phyloP scores from a whole-genome alignment of 2,329 filamentous ascomycete genomes.

The Talaromyces albobiverticillius region DNA sequence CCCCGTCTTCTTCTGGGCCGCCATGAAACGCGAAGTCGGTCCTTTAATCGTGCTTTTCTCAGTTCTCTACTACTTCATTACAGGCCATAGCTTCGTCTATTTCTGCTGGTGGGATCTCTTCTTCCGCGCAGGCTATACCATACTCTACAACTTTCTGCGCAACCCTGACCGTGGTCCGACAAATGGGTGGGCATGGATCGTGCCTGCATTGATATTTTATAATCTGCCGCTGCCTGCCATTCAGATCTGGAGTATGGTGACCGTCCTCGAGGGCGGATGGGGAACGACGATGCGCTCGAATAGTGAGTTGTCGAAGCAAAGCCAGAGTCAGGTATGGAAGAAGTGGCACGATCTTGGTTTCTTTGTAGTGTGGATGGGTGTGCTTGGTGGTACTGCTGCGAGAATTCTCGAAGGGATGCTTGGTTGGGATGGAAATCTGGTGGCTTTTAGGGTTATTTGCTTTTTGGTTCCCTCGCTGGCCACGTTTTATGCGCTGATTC shows the following conservation, averaged over 20 bases:
- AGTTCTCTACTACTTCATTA: slow-evolving; percentile 30
- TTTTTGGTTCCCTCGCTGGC: slow-evolving; percentile 14
- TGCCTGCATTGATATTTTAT: slow-evolving; percentile 31
- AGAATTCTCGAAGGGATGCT: slow-evolving; percentile 17
- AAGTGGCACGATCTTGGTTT: slow-evolving; percentile 27
- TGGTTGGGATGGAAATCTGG: slow-evolving; percentile 17
- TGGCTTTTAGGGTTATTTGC: slow-evolving; percentile 17
- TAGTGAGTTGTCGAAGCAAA: slow-evolving; percentile 24
- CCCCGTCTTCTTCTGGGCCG: slow-evolving; percentile 34
- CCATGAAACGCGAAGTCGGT: slow-evolving; percentile 29
- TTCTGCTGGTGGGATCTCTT: slow-evolving; percentile 28
- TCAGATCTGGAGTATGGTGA: slow-evolving; percentile 34
- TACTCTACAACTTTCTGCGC: slow-evolving; percentile 28
- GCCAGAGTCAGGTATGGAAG: slow-evolving; percentile 21
- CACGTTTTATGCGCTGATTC: slow-evolving; percentile 20
- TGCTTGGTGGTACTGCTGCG: slow-evolving; percentile 23
- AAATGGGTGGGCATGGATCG: slow-evolving; percentile 21
- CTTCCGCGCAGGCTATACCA: slow-evolving; percentile 26
- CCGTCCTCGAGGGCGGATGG: slow-evolving; percentile 33
- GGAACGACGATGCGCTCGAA: slow-evolving; percentile 34
- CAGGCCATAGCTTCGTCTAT: slow-evolving; percentile 24
- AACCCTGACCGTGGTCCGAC: slow-evolving; percentile 24
- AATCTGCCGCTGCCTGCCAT: slow-evolving; percentile 34
- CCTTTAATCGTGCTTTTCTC: slow-evolving; percentile 27
- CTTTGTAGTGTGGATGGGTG: slow-evolving; percentile 30